A percentile compares a stretch with the other conserved stretches of the same genome.
These are phyloP conservation scores for Colletotrichum sp. DNA, from an alignment of 2,329 filamentous ascomycete genomes.

Conservation along the genomic window DNA sequence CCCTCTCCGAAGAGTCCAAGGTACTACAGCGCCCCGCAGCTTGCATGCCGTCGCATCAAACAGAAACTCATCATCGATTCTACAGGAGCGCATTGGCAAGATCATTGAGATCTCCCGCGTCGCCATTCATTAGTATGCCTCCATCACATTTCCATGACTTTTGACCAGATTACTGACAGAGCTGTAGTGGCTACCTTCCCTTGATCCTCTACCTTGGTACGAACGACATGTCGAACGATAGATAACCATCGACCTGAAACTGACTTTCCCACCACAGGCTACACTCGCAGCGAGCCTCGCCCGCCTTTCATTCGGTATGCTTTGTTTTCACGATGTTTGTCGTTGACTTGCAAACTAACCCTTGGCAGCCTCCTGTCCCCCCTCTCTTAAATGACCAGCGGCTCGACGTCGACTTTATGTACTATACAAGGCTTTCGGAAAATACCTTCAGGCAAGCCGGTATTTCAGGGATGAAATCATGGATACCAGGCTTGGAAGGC, in stretches of 20 bases:
- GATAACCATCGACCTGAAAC: conserved; percentile 12
- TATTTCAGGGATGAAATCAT: background rate
- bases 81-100: conserved; percentile 94
- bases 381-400: conserved; percentile 54
- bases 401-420: conserved; percentile 14
- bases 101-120: conserved; percentile 94
- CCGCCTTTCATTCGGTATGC: conserved; percentile 71
- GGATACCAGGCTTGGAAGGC: background rate
- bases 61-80: background rate
- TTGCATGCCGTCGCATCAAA: background rate
- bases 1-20: conserved; percentile 96
- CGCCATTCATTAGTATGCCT: conserved; percentile 89
- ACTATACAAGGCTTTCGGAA: conserved; percentile 12
- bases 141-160: background rate
- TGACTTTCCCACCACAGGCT: conserved; percentile 61
- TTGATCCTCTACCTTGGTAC: conserved; percentile 95
- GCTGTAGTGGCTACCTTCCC: conserved; percentile 85
- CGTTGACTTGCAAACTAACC: conserved; percentile 24
- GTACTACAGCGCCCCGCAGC: conserved; percentile 50
- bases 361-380: conserved; percentile 64
- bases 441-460: background rate
- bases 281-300: conserved; percentile 91
- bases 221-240: conserved; percentile 14
- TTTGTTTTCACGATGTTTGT: no score
- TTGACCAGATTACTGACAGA: conserved; percentile 35